phyloP scores from a whole-genome alignment of 352 stramenopile species.

The Globisporangium emineosum region DNA sequence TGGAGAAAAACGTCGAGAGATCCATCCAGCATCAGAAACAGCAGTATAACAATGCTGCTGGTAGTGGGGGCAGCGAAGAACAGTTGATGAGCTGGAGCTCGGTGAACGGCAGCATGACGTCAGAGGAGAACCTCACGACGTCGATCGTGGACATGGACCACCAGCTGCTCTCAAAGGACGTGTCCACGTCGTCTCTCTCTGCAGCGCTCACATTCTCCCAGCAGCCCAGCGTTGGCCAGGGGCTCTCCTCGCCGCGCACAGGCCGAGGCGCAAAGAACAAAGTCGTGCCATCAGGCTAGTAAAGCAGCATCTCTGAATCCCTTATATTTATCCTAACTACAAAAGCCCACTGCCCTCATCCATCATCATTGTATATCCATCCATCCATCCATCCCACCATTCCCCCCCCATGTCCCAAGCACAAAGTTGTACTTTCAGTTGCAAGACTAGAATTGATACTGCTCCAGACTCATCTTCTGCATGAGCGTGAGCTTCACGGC shows the following conservation, averaged over 20 bases:
- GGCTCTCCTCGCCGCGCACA: slow-evolving; percentile 21
- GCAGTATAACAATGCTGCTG: too few species aligned
- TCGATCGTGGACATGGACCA: slow-evolving; percentile 16
- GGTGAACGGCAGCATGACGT: slow-evolving; percentile 10
- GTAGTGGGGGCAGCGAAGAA: background rate
- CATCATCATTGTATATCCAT: slow-evolving; percentile 1
- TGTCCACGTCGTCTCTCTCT: slow-evolving; percentile 20
- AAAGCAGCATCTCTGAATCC: slow-evolving; percentile 15
- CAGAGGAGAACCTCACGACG: slow-evolving; percentile 14
- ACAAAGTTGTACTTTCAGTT: too few species aligned
- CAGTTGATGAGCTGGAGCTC: slow-evolving; percentile 16
- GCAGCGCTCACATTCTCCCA: slow-evolving; percentile 15
- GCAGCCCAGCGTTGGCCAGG: slow-evolving; percentile 3
- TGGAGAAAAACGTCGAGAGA: background rate
- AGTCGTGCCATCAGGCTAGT: slow-evolving; percentile 37
- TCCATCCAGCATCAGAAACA: slow-evolving; percentile 1
- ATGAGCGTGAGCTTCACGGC: slow-evolving; percentile 61
- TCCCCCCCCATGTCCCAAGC: too few species aligned
- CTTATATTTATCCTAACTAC: slow-evolving; percentile 5
- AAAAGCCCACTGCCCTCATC: slow-evolving; percentile 3
- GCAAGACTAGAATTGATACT: slow-evolving; percentile 61
- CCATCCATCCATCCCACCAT: too few species aligned
- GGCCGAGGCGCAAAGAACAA: slow-evolving; percentile 26
- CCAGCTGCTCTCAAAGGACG: slow-evolving; percentile 19
- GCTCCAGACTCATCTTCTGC: slow-evolving; percentile 68